These are phyloP conservation scores for Papiliotrema laurentii DNA, from an alignment of 1,284 basidiomycete species.

Conservation along the genomic window DNA sequence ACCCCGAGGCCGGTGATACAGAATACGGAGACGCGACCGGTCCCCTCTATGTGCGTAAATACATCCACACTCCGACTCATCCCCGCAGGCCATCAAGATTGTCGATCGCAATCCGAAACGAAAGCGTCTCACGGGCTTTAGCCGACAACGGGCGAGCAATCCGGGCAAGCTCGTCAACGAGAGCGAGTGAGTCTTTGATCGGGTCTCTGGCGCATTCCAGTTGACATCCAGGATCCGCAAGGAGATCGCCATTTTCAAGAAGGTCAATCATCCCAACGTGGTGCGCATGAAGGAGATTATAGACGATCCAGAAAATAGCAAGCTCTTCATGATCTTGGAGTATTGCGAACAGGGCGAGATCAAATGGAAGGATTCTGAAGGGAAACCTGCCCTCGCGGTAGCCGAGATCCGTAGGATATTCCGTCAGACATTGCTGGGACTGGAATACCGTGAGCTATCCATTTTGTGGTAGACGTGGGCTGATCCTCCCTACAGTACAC, in stretches of 20 bases:
- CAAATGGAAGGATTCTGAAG: slow-evolving; percentile 68
- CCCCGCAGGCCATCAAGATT: slow-evolving; percentile 77
- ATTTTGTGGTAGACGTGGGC: slow-evolving; percentile 40
- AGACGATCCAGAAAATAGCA: slow-evolving; percentile 82
- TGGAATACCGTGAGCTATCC: slow-evolving; percentile 69
- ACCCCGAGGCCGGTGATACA: slow-evolving; percentile 23
- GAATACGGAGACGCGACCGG: slow-evolving; percentile 8
- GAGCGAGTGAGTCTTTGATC: slow-evolving; percentile 31
- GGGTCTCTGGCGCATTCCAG: too few species aligned
- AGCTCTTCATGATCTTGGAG: slow-evolving; percentile 96
- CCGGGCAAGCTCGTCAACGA: slow-evolving; percentile 53
- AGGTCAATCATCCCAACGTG: slow-evolving; percentile 84
- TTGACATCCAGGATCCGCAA: slow-evolving; percentile 53
- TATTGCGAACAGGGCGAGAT: slow-evolving; percentile 93
- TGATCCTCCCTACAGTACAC: slow-evolving; percentile 62
- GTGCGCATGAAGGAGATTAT: slow-evolving; percentile 92
- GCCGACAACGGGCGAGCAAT: slow-evolving; percentile 43
- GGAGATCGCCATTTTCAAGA: slow-evolving; percentile 98
- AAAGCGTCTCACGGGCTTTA: slow-evolving; percentile 56
- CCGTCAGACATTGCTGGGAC: slow-evolving; percentile 85
- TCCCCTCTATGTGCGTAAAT: slow-evolving; percentile 17
- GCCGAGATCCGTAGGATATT: slow-evolving; percentile 80
- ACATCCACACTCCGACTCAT: not conserved
- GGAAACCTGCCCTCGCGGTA: slow-evolving; percentile 69
- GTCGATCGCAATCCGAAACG: slow-evolving; percentile 64